A percentile compares a stretch with the other conserved stretches of the same genome.
phyloP scores from a whole-genome alignment of 257 asterid species.

The Nicotiana obtusifolia region DNA sequence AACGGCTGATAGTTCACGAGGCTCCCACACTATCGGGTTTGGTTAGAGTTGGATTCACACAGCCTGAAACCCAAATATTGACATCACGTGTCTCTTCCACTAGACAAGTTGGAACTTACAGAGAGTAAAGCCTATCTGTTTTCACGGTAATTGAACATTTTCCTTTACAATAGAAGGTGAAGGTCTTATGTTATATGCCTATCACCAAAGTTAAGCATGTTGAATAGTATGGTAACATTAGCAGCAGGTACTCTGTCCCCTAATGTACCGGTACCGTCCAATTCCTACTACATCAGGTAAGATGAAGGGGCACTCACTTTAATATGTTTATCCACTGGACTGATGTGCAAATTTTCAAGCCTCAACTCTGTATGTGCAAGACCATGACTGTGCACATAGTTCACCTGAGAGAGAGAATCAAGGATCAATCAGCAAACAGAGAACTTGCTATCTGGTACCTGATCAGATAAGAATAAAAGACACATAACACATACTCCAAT shows the following conservation, averaged over 20 bases:
- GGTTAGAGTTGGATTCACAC: not conserved
- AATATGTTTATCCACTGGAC: slow-evolving; percentile 86
- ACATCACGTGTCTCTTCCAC: not conserved
- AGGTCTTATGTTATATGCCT: not conserved
- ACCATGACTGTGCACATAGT: slow-evolving; percentile 94
- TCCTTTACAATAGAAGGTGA: not conserved
- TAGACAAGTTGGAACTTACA: not conserved
- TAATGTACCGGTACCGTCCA: not conserved
- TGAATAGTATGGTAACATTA: not conserved
- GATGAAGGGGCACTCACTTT: slow-evolving; percentile 46
- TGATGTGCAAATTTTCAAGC: slow-evolving; percentile 83
- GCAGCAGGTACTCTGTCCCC: not conserved
- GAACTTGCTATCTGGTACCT: not conserved
- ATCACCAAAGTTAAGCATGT: not conserved
- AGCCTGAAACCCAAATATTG: not conserved
- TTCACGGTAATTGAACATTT: not conserved
- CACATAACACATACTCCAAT: slow-evolving; percentile 61
- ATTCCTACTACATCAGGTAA: not conserved
- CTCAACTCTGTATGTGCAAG: slow-evolving; percentile 94
- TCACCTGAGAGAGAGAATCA: slow-evolving; percentile 51
- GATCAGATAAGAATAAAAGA: slow-evolving; percentile 4
- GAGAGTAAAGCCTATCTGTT: not conserved
- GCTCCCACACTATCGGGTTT: not conserved
- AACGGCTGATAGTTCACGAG: not conserved
- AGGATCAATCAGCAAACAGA: not conserved